phyloP scores from a whole-genome alignment of 208 protist species.

The Crithidia expoeki region DNA sequence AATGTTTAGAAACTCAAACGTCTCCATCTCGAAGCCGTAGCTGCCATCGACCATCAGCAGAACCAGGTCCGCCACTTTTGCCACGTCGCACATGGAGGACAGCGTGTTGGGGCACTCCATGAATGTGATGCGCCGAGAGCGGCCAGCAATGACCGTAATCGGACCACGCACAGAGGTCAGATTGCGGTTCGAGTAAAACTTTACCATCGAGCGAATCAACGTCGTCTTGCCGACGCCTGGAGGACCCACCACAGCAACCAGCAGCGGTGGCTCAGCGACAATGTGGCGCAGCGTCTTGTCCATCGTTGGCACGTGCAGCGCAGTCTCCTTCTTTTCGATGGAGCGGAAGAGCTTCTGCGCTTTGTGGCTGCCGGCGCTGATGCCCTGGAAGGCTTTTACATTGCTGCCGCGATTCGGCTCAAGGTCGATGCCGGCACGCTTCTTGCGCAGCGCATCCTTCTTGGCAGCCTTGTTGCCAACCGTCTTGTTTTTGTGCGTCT shows the following conservation, averaged over 20 bases:
- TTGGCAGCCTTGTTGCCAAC: conserved; percentile 89
- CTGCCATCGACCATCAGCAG: conserved; percentile 98
- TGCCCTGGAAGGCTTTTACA: conserved; percentile 90
- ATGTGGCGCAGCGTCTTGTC: conserved; percentile 89
- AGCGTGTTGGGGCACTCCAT: conserved; percentile 98
- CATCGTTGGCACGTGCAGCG: conserved; percentile 78
- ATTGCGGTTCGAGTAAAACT: conserved; percentile 97
- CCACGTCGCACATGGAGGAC: conserved; percentile 98
- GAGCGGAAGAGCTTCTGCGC: conserved; percentile 82
- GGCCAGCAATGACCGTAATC: conserved; percentile 96
- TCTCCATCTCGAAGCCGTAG: conserved; percentile 99
- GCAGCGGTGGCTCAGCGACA: conserved; percentile 91
- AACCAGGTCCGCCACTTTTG: conserved; percentile 98
- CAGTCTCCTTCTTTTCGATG: conserved; percentile 87
- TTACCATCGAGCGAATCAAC: conserved; percentile 98
- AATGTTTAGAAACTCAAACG: conserved; percentile 99
- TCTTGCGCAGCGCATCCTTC: conserved; percentile 87
- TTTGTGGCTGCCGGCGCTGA: conserved; percentile 71
- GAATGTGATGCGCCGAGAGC: conserved; percentile 96
- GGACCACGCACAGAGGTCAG: conserved; percentile 95
- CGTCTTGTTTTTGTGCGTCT: conserved; percentile 86
- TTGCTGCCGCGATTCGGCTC: conserved; percentile 93
- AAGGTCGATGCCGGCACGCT: conserved; percentile 86
- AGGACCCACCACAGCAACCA: conserved; percentile 97
- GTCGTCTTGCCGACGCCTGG: conserved; percentile 97